Evolutionary conservation across 2,329 filamentous ascomycete genomes (phyloP), one percentile per base, ranked within the genome.

Genomic region (Graphilbum fragrans): DNA sequence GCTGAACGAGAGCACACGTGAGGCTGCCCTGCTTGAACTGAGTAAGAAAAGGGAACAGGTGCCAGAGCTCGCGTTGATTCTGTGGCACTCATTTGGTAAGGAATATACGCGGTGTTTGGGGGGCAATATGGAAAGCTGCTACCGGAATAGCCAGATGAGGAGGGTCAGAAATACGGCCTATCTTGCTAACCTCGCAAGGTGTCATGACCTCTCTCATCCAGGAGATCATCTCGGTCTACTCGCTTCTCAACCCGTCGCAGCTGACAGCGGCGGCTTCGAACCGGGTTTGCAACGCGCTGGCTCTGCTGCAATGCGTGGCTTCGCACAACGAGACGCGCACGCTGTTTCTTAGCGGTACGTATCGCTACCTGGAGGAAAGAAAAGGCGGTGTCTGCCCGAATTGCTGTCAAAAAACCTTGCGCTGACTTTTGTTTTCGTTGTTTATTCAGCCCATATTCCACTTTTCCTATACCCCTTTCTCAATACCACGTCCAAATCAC

Each of bases 21-120:
- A 96, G 66, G 81, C 86, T 5, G 92, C 92, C 38, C 71, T 98
- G 41, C 72, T 98, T 55, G 92, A 98, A 62, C 72, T 98, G 39
- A 96, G 90, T 66, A 98, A 98, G 71, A 98, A 98, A 74, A 73
- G 92, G 43, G 92, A 98, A 64, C 92, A 96, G 63, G 92, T 98
- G 16, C 90, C 92, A 1, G 92, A 98, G 66, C 70, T 98, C 45
- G 92, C 92, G 37, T 69, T 98, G 53, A 94, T 98, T 47, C 70
- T 98, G 47, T 98, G 92, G 92, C 92, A 98, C 62, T 96, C 90
- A 4, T 96, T 95, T 56, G 92, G 90, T 94, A 75, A 49, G 77
- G n/a, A n/a, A n/a, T n/a, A n/a, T n/a, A n/a, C n/a, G n/a, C n/a
- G n/a, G n/a, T n/a, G n/a, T n/a, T n/a, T n/a, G n/a, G n/a, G n/a